Conservation (phyloP, 2,329 filamentous ascomycete species). For the Nigrospora oryzae region DNA sequence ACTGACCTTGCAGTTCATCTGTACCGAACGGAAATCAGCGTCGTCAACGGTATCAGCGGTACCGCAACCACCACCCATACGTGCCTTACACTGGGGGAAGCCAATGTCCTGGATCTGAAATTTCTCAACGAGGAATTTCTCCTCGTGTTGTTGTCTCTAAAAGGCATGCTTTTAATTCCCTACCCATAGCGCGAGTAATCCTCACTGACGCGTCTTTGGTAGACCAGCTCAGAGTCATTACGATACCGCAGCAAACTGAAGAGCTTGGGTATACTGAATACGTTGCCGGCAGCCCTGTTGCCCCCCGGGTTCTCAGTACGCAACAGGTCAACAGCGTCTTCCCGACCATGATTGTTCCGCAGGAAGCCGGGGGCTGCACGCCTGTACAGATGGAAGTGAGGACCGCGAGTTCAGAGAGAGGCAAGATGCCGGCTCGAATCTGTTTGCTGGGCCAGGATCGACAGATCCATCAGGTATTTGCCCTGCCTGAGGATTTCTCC, state of each 20-base stretch:
- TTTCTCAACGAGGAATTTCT: constrained; percentile 57
- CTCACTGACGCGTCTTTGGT: background rate
- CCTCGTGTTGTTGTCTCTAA: constrained; percentile 44
- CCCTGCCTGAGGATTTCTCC: constrained; percentile 24
- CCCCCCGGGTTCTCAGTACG: constrained; percentile 17
- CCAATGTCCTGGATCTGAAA: constrained; percentile 52
- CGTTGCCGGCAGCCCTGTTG: constrained; percentile 7
- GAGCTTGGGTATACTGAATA: constrained; percentile 28
- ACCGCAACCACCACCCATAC: constrained; percentile 27
- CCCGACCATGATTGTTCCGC: constrained; percentile 16
- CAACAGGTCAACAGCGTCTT: constrained; percentile 19
- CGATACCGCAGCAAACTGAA: constrained; percentile 27
- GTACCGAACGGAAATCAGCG: constrained; percentile 42
- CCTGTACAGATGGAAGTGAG: constrained; percentile 45
- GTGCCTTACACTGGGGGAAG: constrained; percentile 30
- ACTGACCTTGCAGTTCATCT: constrained; percentile 23
- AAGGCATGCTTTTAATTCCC: constrained; percentile 20
- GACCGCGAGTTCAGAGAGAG: constrained; percentile 31
- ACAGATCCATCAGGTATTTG: constrained; percentile 38
- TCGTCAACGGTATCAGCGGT: constrained; percentile 52
- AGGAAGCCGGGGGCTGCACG: constrained; percentile 19
- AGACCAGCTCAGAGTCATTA: constrained; percentile 19
- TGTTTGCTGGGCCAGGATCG: constrained; percentile 41
- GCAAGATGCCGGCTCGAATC: constrained; percentile 38
- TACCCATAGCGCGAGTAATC: background rate